These are phyloP conservation scores for Aegilops bicornis DNA, from an alignment of 176 grass and related monocot genomes.

Conservation along the genomic window DNA sequence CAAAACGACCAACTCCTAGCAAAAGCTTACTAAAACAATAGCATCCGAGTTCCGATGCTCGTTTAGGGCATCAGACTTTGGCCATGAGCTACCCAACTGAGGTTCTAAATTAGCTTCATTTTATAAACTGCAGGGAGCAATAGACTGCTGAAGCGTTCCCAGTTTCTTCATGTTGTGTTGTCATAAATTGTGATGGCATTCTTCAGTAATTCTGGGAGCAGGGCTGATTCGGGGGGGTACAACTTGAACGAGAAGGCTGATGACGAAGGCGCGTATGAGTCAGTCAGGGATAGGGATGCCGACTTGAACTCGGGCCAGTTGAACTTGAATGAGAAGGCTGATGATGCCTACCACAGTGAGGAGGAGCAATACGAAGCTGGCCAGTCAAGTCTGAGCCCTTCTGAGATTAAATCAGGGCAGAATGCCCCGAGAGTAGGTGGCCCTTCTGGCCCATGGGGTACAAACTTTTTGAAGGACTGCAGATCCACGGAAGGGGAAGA, in stretches of 20 bases:
- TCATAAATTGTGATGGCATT: slow-evolving; percentile 74
- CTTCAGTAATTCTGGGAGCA: slow-evolving; percentile 83
- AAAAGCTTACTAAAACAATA: background rate
- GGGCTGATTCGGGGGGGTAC: slow-evolving; percentile 62
- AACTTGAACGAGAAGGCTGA: slow-evolving; percentile 84
- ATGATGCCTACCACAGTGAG: slow-evolving; percentile 57
- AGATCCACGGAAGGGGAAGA: slow-evolving; percentile 40
- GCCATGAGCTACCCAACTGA: slow-evolving; percentile 22
- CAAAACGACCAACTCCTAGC: slow-evolving; percentile 21
- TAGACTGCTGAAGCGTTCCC: slow-evolving; percentile 37
- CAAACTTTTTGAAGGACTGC: slow-evolving; percentile 78
- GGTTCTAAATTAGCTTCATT: slow-evolving; percentile 44
- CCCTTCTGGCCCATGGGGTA: slow-evolving; percentile 62
- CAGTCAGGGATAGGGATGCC: slow-evolving; percentile 43
- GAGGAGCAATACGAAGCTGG: slow-evolving; percentile 46
- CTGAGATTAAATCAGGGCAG: slow-evolving; percentile 35
- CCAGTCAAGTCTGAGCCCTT: slow-evolving; percentile 26
- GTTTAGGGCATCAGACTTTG: slow-evolving; percentile 6
- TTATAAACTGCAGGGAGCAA: slow-evolving; percentile 54
- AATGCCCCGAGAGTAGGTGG: slow-evolving; percentile 43
- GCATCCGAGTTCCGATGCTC: background rate
- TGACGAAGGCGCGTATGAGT: slow-evolving; percentile 45
- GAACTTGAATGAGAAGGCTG: slow-evolving; percentile 80
- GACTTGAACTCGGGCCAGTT: slow-evolving; percentile 60
- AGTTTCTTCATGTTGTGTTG: slow-evolving; percentile 35